Base-by-base conservation (phyloP, 495 filamentous ascomycete species). In the Letharia lupina region DNA sequence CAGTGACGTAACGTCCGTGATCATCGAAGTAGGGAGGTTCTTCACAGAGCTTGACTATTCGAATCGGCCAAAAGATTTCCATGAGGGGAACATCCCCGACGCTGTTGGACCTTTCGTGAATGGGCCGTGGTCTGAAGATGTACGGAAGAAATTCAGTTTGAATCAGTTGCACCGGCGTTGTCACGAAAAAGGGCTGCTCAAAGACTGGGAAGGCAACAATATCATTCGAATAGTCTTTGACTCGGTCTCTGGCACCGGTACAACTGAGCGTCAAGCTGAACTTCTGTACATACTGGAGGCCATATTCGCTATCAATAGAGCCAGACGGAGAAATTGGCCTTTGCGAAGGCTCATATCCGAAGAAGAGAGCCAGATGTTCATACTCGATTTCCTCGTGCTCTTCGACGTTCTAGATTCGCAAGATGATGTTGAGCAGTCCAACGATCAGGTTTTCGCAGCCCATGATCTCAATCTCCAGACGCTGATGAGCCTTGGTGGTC, bases 11-110 rank as follows among this genome's bases (percentile, higher is more conserved):
- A 61, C 59, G 10, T 44, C 59, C n/a, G 31, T 61, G 31, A 1
- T 61, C 10, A 28, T 61, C 18, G 40, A 44, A 31, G 9, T 61
- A 42, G 59, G 59, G 7, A 61, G 59, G 18, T 61, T 44, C n/a
- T 61, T 61, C 39, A 61, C n/a, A 8, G 59, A 61, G 20, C 59
- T 61, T 33, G 59, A 61, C 59, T 61, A 61, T 28, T 44, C 59
- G 3, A 61, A 28, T 12, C 59, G 59, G 6, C 40, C 59, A 4
- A 18, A 44, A 11, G 20, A 44, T 61, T 61, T 61, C 40, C 39
- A 61, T 3, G n/a, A 33, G 16, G 59, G 59, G 9, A 42, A 16
- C n/a, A 15, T 16, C 15, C 40, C 40, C n/a, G 37, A 61, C n/a
- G 59, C 59, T 33, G 40, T 28, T n/a, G 59, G 59, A 16, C 59